A percentile compares a stretch with the other conserved stretches of the same genome.
Evolutionary conservation across 768 basidiomycete genomes (phyloP).

Genomic region (Leccinum obscurum): DNA sequence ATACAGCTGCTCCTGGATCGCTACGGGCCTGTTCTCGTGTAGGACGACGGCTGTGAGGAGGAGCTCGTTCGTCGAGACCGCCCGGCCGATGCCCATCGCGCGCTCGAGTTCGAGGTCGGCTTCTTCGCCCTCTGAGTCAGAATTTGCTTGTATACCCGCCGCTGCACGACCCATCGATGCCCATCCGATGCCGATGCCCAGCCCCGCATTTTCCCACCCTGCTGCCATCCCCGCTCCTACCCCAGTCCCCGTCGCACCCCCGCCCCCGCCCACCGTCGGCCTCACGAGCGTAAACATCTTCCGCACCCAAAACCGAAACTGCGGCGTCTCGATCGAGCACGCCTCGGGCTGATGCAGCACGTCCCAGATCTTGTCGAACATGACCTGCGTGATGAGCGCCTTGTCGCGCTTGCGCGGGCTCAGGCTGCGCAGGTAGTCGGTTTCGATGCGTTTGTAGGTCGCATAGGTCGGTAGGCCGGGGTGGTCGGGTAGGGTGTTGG

Average conservation of each 20-base stretch:
- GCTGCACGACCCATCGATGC: background rate
- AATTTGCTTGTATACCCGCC: background rate
- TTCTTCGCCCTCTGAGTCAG: conserved; percentile 9
- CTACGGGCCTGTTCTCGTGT: conserved; percentile 73
- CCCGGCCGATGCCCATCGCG: conserved; percentile 16
- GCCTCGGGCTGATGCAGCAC: conserved; percentile 56
- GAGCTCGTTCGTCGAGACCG: conserved; percentile 13
- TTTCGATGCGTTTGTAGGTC: conserved; percentile 60
- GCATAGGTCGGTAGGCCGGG: conserved; percentile 62
- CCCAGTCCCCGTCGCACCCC: conserved; percentile 11
- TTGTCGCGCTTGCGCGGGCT: conserved; percentile 61
- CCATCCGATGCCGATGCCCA: background rate
- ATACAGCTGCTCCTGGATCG: conserved; percentile 76
- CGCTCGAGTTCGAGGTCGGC: conserved; percentile 18
- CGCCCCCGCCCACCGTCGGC: conserved; percentile 6
- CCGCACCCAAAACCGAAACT: conserved; percentile 82
- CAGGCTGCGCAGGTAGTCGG: conserved; percentile 57
- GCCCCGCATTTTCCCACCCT: background rate
- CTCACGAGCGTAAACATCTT: conserved; percentile 69
- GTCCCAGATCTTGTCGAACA: conserved; percentile 74
- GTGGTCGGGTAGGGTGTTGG: conserved; percentile 16
- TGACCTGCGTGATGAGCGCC: conserved; percentile 66
- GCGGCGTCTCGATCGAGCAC: conserved; percentile 51
- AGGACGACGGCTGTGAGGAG: conserved; percentile 48
- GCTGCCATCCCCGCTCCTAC: background rate